phyloP scores from a whole-genome alignment of 2,329 filamentous ascomycete species.

The Pseudocercospora ulei region DNA sequence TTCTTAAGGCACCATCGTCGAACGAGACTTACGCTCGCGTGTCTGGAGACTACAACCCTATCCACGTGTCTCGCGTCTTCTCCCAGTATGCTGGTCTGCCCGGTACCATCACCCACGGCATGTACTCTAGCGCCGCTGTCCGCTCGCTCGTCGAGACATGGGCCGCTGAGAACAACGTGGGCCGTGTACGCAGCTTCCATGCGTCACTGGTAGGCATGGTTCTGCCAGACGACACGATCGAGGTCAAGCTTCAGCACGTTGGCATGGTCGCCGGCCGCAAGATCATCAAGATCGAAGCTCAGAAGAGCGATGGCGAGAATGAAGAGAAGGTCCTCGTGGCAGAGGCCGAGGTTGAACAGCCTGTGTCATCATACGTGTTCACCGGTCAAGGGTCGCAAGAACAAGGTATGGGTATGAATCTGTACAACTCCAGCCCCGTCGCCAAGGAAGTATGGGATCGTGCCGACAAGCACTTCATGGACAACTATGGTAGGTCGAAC shows the following conservation, averaged over 20 bases:
- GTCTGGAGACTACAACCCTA: conserved; percentile 96
- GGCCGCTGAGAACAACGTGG: conserved; percentile 97
- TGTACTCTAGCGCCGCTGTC: conserved; percentile 97
- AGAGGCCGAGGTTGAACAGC: conserved; percentile 95
- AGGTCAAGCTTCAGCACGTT: conserved; percentile 90
- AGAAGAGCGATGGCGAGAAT: conserved; percentile 66
- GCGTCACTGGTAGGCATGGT: conserved; percentile 98
- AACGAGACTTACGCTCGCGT: conserved; percentile 98
- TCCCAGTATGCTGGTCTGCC: conserved; percentile 90
- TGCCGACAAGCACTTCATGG: conserved; percentile 94
- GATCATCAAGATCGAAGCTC: conserved; percentile 97
- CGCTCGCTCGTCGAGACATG: conserved; percentile 94
- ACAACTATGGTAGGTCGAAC: conserved; percentile 73
- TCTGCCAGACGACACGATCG: conserved; percentile 85
- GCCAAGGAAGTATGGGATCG: conserved; percentile 97
- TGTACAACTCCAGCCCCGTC: conserved; percentile 86
- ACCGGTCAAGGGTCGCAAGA: conserved; percentile 97
- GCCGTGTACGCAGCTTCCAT: conserved; percentile 93
- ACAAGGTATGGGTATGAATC: conserved; percentile 99
- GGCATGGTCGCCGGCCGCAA: conserved; percentile 98
- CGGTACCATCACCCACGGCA: conserved; percentile 96
- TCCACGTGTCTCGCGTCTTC: conserved; percentile 95
- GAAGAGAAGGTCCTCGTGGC: conserved; percentile 93
- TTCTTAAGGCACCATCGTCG: conserved; percentile 80
- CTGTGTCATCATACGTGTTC: conserved; percentile 92